Evolutionary conservation across 1,139 yeast genomes (phyloP).

Genomic region (Yamadazyma triangularis): DNA sequence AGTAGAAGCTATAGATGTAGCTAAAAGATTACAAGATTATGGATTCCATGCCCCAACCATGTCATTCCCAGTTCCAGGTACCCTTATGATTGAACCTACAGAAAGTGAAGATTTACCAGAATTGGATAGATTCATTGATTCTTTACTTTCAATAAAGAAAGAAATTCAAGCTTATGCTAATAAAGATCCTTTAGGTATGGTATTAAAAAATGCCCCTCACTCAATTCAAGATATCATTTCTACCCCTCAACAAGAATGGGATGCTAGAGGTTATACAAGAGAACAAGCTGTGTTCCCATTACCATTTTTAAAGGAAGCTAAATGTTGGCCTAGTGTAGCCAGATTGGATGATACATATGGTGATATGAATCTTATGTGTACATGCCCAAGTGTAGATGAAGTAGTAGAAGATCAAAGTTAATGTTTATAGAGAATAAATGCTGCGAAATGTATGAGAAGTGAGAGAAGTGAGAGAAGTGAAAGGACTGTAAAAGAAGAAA

Average conservation of each 20-base stretch:
- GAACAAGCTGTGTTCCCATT: slow-evolving; percentile 93
- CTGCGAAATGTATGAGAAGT: too few species aligned
- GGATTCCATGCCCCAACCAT: slow-evolving; percentile 99
- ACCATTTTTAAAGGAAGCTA: slow-evolving; percentile 62
- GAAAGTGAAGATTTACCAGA: slow-evolving; percentile 89
- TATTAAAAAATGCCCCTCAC: slow-evolving; percentile 90
- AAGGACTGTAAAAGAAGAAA: background rate
- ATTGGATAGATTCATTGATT: slow-evolving; percentile 83
- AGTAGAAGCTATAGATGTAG: slow-evolving; percentile 92
- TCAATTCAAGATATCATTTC: slow-evolving; percentile 72
- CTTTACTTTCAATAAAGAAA: slow-evolving; percentile 74
- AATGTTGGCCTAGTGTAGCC: slow-evolving; percentile 94
- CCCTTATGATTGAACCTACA: slow-evolving; percentile 97
- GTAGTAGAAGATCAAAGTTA: slow-evolving; percentile 21
- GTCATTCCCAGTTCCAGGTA: slow-evolving; percentile 98
- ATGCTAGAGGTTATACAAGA: slow-evolving; percentile 79
- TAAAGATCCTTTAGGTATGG: slow-evolving; percentile 63
- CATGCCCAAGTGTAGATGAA: slow-evolving; percentile 83
- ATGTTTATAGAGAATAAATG: slow-evolving; percentile 12
- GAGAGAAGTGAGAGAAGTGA: too few species aligned
- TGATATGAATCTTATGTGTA: slow-evolving; percentile 87
- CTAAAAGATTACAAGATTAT: slow-evolving; percentile 94
- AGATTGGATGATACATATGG: slow-evolving; percentile 94
- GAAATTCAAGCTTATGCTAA: slow-evolving; percentile 77
- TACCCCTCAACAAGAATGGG: slow-evolving; percentile 61